A percentile compares a stretch with the other conserved stretches of the same genome.
Evolutionary conservation across 208 protist genomes (phyloP).

Genomic region (Acanthamoeba triangularis): DNA sequence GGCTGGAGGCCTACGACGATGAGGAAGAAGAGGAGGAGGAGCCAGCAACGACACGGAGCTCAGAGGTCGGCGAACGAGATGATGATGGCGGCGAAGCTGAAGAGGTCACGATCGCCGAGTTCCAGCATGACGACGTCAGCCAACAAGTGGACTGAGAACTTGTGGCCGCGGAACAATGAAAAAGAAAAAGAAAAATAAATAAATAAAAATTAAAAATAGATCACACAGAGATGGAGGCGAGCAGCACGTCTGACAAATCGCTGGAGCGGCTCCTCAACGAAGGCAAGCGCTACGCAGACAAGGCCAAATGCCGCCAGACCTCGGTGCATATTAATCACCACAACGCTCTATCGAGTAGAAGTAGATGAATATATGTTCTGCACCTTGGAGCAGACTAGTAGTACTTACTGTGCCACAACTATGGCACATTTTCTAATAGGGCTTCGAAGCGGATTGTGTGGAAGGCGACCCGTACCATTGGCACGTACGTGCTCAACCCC

Average conservation of each 20-base stretch:
- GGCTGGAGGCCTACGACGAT: not conserved
- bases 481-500: not conserved
- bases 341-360: not conserved
- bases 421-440: no score
- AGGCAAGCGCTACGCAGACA: conserved; percentile 43
- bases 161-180: no score
- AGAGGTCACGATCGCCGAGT: not conserved
- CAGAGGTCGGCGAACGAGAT: no score
- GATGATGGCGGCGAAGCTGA: not conserved
- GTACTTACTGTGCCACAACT: not conserved
- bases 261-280: conserved; percentile 18
- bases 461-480: conserved; percentile 21
- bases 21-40: not conserved
- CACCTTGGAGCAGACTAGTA: no score
- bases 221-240: not conserved
- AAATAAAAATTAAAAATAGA: no score
- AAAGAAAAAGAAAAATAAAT: no score
- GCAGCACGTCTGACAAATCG: conserved; percentile 8
- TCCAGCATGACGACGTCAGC: not conserved
- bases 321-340: not conserved
- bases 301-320: conserved; percentile 19
- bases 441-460: conserved; percentile 23
- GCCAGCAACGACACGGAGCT: no score
- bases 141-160: not conserved
- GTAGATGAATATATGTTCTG: no score